A percentile compares a stretch with the other conserved stretches of the same genome.
These are phyloP conservation scores for Aspergillus aculeatinus DNA, from an alignment of 2,329 filamentous ascomycete species.

Conservation along the genomic window DNA sequence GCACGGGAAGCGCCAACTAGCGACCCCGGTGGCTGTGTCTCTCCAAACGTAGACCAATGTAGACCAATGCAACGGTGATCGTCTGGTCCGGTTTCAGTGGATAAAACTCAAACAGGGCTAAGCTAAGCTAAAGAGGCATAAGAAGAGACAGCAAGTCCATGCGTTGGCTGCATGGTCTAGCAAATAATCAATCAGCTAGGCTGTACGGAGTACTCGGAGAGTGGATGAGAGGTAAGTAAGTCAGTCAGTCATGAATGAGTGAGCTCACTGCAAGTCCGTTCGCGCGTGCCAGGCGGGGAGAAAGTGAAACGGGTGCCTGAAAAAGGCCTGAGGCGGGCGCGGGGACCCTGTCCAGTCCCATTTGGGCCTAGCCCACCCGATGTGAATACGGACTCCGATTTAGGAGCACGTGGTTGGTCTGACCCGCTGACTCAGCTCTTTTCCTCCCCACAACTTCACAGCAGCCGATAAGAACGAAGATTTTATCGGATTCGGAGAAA, in stretches of 20 bases:
- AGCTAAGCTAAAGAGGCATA: neutral
- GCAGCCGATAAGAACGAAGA: neutral
- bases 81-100: constrained; percentile 2
- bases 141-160: neutral
- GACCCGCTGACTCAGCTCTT: neutral
- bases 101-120: neutral
- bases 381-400: neutral
- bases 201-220: neutral
- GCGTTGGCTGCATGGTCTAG: neutral
- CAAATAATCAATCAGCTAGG: neutral
- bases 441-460: neutral
- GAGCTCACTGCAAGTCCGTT: neutral
- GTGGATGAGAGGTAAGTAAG: no score
- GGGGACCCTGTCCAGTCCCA: neutral
- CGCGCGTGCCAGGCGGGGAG: neutral
- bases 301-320: neutral
- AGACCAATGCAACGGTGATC: constrained; percentile 19
- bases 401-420: neutral
- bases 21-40: constrained; percentile 23
- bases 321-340: neutral
- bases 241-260: neutral
- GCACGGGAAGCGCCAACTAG: constrained; percentile 15
- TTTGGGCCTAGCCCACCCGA: neutral
- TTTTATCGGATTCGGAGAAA: constrained; percentile 1
- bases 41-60: neutral